A percentile compares a stretch with the other conserved stretches of the same genome.
These are phyloP conservation scores for Debaryomycetaceae sp. DNA, from an alignment of 1,139 yeast genomes.

Conservation along the genomic window DNA sequence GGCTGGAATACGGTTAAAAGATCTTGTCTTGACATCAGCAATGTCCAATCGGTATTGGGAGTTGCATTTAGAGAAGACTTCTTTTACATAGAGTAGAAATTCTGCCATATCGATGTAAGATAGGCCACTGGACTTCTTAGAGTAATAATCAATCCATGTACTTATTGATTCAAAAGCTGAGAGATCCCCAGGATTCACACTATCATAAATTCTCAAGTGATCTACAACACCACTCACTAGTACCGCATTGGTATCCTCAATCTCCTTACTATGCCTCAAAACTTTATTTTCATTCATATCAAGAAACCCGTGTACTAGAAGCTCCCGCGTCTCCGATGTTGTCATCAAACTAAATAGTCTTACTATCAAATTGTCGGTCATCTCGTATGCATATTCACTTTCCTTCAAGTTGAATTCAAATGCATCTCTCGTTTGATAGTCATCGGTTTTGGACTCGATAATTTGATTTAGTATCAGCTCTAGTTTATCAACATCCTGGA, in stretches of 20 bases:
- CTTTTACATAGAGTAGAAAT: conserved; percentile 15
- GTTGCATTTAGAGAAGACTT: conserved; percentile 15
- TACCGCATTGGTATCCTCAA: conserved; percentile 18
- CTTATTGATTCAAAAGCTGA: conserved; percentile 24
- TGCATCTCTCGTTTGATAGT: neutral
- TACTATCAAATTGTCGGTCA: conserved; percentile 31
- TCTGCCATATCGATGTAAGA: conserved; percentile 18
- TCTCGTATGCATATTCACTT: conserved; percentile 23
- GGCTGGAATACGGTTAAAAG: conserved; percentile 35
- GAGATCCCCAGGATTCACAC: conserved; percentile 11
- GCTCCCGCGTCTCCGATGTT: conserved; percentile 57
- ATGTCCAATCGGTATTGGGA: conserved; percentile 22
- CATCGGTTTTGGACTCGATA: conserved; percentile 4
- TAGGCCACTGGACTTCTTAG: conserved; percentile 10
- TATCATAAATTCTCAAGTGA: conserved; percentile 32
- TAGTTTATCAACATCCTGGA: conserved; percentile 18
- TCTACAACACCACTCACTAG: conserved; percentile 66
- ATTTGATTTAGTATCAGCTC: conserved; percentile 14
- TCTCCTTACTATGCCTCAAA: conserved; percentile 11
- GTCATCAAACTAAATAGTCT: conserved; percentile 37
- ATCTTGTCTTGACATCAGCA: conserved; percentile 61
- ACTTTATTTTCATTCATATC: conserved; percentile 25
- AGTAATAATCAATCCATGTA: conserved; percentile 8
- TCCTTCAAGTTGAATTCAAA: conserved; percentile 11
- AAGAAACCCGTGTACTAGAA: conserved; percentile 53